Evolutionary conservation across 2,329 filamentous ascomycete species (phyloP).

Genomic region (Pseudopithomyces chartarum): DNA sequence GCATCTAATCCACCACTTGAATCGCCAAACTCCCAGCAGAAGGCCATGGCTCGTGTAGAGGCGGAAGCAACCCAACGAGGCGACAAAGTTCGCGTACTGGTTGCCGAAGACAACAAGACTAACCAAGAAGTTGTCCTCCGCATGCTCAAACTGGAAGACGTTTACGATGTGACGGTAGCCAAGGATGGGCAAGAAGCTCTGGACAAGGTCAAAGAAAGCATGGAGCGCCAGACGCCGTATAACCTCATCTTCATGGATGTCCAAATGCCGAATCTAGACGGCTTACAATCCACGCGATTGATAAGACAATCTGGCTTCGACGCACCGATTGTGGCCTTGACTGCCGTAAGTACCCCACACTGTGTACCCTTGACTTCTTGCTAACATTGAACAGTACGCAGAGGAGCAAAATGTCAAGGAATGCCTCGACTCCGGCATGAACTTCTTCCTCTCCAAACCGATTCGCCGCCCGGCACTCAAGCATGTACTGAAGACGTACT

Average conservation of each 20-base stretch:
- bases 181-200: slow-evolving; percentile 78
- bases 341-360: slow-evolving; percentile 67
- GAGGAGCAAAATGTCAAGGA: slow-evolving; percentile 35
- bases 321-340: slow-evolving; percentile 87
- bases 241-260: slow-evolving; percentile 97
- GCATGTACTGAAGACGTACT: slow-evolving; percentile 80
- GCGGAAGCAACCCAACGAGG: slow-evolving; percentile 61
- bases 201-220: slow-evolving; percentile 80
- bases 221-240: slow-evolving; percentile 74
- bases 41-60: slow-evolving; percentile 68
- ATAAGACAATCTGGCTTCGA: slow-evolving; percentile 87
- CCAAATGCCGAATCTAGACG: slow-evolving; percentile 91
- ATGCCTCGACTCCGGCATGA: slow-evolving; percentile 84
- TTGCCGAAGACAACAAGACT: slow-evolving; percentile 76
- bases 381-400: slow-evolving; percentile 10
- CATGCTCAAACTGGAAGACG: slow-evolving; percentile 75
- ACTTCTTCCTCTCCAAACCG: slow-evolving; percentile 79
- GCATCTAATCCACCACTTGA: slow-evolving; percentile 54
- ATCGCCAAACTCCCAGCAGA: slow-evolving; percentile 64
- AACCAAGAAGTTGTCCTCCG: slow-evolving; percentile 58
- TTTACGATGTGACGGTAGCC: slow-evolving; percentile 88
- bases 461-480: slow-evolving; percentile 85
- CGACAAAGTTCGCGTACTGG: slow-evolving; percentile 76
- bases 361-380: background rate
- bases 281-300: slow-evolving; percentile 80